Evolutionary conservation across 1,139 yeast species (phyloP), one percentile per base, ranked within the genome.

Genomic region (Candida glucosophila): DNA sequence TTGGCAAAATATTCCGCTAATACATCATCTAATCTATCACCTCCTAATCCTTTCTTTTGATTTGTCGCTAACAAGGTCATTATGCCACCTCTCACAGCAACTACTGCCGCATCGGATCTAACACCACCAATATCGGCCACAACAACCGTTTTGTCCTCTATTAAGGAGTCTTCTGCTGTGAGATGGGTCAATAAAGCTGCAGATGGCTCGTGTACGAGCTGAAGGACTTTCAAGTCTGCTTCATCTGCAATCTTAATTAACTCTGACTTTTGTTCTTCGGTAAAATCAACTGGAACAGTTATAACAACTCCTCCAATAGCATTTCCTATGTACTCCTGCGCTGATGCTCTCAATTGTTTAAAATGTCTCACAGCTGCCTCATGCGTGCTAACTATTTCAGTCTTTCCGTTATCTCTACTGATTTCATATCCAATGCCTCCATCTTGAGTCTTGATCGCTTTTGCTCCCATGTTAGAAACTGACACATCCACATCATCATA

Each of bases 71-170:
- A 67, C 27, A 86, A 67, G 32, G 98, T 90, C 59, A 83, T 71
- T 37, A 88, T 74, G 45, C 98, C 98, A 36, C 94, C 94, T 66
- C 97, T 79, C 34, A 79, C 83, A 24, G 96, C 75, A 46, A 90
- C 67, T 28, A 92, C 90, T 30, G 98, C 95, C 36, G 90, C 96
- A 52, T 90, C 98, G 21, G 95, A 79, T 61, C 98, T 77, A 43
- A 86, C 71, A 51, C 96, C 97, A 54, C 98, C 99, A 47, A 90
- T 82, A 57, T 90, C 98, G 27, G 94, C 93, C 41, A 92, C 95
- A 29, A 83, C 92, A 44, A 79, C 85, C 33, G 83, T 63, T 59
- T 78, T 82, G 57, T 90, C 96, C 41, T 75, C 61, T 29, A 55
- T 50, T 40, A 75, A 61, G 43, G 70, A 74, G 30, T 73, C 78